phyloP scores from a whole-genome alignment of 176 grass and related monocot species.

The Phoenix dactylifera region DNA sequence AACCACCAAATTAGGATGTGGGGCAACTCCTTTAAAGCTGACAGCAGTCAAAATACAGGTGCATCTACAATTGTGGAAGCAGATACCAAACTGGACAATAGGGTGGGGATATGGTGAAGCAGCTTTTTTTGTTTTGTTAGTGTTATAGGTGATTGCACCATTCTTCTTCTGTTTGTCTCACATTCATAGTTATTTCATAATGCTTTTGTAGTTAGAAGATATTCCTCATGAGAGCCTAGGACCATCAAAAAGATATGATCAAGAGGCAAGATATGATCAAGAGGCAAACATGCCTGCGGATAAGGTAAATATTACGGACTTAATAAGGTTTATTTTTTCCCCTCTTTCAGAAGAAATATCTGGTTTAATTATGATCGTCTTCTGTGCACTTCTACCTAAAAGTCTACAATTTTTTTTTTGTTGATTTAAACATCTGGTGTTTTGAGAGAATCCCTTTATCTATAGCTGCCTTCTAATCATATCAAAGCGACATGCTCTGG shows the following conservation, averaged over 20 bases:
- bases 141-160: neutral
- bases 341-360: no score
- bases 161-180: neutral
- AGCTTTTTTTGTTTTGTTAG: no score
- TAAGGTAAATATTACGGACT: slow-evolving; percentile 27
- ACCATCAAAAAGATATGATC: slow-evolving; percentile 32
- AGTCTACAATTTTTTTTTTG: no score
- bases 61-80: slow-evolving; percentile 48
- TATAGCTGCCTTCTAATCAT: no score
- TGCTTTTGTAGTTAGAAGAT: slow-evolving; percentile 37
- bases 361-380: no score
- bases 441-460: no score
- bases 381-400: no score
- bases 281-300: slow-evolving; percentile 51
- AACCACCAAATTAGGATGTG: slow-evolving; percentile 48
- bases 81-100: slow-evolving; percentile 39
- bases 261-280: slow-evolving; percentile 50
- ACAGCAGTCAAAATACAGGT: slow-evolving; percentile 58
- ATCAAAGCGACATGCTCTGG: no score
- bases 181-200: slow-evolving; percentile 12
- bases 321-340: no score
- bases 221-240: slow-evolving; percentile 29
- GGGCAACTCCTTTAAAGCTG: slow-evolving; percentile 55
- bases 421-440: no score
- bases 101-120: slow-evolving; percentile 24